A percentile compares a stretch with the other conserved stretches of the same genome.
Conservation (phyloP, 176 grass and related monocot species). For the Aechmea fasciata region DNA sequence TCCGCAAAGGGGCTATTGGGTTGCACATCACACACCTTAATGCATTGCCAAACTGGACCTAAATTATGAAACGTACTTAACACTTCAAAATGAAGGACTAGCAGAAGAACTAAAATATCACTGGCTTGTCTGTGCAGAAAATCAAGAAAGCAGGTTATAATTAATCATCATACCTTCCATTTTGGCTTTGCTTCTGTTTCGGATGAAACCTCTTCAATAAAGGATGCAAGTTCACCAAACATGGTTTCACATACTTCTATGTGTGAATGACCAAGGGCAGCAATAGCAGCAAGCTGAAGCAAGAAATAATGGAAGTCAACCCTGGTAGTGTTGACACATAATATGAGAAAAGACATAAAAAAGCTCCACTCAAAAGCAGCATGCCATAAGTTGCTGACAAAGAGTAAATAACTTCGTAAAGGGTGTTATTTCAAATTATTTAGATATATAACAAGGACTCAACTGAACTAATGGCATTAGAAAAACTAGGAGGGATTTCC, state of each 20-base stretch:
- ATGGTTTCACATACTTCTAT: conserved; percentile 85
- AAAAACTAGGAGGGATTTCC: no score
- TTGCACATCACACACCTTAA: no score
- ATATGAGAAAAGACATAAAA: no score
- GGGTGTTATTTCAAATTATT: neutral
- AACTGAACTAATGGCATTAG: no score
- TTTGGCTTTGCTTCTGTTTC: conserved; percentile 91
- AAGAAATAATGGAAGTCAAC: neutral
- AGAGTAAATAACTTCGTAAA: no score
- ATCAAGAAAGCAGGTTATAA: conserved; percentile 18
- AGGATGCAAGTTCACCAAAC: conserved; percentile 80
- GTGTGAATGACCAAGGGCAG: conserved; percentile 87
- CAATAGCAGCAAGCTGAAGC: conserved; percentile 73
- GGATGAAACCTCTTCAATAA: conserved; percentile 83
- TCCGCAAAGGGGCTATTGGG: no score
- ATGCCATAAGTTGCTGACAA: no score
- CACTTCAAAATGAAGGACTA: conserved; percentile 12
- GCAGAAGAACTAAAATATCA: neutral
- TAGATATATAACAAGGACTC: neutral
- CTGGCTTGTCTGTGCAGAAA: neutral
- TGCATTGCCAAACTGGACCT: no score
- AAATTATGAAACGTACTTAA: no score
- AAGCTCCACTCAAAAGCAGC: no score
- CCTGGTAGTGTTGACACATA: neutral
- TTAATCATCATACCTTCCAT: conserved; percentile 64